These are phyloP conservation scores for Fusarium succisae DNA, from an alignment of 2,329 filamentous ascomycete genomes.

Conservation along the genomic window DNA sequence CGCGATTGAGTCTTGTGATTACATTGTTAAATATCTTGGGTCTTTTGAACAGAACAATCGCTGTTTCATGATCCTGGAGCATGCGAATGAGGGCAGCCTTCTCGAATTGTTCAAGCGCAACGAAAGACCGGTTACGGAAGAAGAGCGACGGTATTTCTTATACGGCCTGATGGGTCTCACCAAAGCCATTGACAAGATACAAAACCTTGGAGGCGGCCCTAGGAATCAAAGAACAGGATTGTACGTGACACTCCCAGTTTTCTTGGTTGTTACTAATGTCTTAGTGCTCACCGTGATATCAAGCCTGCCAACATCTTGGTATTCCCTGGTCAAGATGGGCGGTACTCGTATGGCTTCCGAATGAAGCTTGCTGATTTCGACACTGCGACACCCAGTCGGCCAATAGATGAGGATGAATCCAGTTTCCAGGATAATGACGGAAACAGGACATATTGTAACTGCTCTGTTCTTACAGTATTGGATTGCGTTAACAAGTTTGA, in stretches of 20 bases:
- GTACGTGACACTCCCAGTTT: neutral
- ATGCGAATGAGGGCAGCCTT: slow-evolving; percentile 9
- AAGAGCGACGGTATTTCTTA: slow-evolving; percentile 3
- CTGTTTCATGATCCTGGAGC: slow-evolving; percentile 14
- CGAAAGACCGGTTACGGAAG: neutral
- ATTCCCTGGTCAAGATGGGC: neutral
- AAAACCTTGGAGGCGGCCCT: neutral
- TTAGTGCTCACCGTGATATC: slow-evolving; percentile 27
- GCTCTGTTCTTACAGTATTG: fast-evolving
- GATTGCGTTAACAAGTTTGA: neutral
- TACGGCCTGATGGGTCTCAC: neutral
- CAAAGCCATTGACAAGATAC: slow-evolving; percentile 1
- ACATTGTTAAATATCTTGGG: slow-evolving; percentile 20
- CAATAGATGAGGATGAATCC: neutral
- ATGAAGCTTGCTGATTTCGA: slow-evolving; percentile 31
- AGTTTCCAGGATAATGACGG: slow-evolving; percentile 11
- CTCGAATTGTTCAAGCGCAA: neutral
- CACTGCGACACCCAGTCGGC: neutral
- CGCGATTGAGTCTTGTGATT: neutral
- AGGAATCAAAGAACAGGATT: neutral
- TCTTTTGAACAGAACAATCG: slow-evolving; percentile 17
- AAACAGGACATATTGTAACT: slow-evolving; percentile 16
- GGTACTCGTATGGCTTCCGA: neutral
- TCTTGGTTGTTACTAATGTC: neutral
- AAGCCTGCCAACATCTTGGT: slow-evolving; percentile 26